Conservation (phyloP, 1,139 yeast species). For the Saccharomyces hybrid region DNA sequence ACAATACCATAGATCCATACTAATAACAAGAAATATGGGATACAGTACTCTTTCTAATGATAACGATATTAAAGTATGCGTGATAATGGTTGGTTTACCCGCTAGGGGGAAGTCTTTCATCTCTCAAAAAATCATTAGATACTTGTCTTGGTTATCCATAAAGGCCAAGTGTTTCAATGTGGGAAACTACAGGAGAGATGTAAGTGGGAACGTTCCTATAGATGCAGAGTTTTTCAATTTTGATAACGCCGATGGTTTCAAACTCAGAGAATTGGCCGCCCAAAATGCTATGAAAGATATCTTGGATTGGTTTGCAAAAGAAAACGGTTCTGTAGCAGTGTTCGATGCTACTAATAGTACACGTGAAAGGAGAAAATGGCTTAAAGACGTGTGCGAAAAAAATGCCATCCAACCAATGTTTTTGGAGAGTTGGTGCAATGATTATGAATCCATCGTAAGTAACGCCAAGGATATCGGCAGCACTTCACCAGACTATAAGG, state of each 20-base stretch:
- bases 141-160: slow-evolving; percentile 85
- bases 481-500: slow-evolving; percentile 76
- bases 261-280: slow-evolving; percentile 61
- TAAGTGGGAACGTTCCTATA: slow-evolving; percentile 44
- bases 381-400: slow-evolving; percentile 54
- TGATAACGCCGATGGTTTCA: slow-evolving; percentile 53
- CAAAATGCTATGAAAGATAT: slow-evolving; percentile 69
- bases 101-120: slow-evolving; percentile 63
- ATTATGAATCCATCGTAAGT: slow-evolving; percentile 64
- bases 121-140: slow-evolving; percentile 71
- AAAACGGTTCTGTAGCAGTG: slow-evolving; percentile 82
- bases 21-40: slow-evolving; percentile 41
- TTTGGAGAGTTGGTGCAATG: slow-evolving; percentile 86
- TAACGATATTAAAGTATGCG: slow-evolving; percentile 64
- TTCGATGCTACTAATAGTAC: slow-evolving; percentile 86
- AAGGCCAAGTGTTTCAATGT: slow-evolving; percentile 84
- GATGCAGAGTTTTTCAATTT: slow-evolving; percentile 74
- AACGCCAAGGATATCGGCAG: slow-evolving; percentile 82
- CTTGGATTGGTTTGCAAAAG: slow-evolving; percentile 78
- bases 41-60: slow-evolving; percentile 63
- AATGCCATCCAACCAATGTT: slow-evolving; percentile 81
- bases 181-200: slow-evolving; percentile 68
- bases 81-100: slow-evolving; percentile 66
- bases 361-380: slow-evolving; percentile 56
- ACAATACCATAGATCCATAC: too few species aligned